These are phyloP conservation scores for Periconia sp. DNA, from an alignment of 2,329 filamentous ascomycete species.

Conservation along the genomic window DNA sequence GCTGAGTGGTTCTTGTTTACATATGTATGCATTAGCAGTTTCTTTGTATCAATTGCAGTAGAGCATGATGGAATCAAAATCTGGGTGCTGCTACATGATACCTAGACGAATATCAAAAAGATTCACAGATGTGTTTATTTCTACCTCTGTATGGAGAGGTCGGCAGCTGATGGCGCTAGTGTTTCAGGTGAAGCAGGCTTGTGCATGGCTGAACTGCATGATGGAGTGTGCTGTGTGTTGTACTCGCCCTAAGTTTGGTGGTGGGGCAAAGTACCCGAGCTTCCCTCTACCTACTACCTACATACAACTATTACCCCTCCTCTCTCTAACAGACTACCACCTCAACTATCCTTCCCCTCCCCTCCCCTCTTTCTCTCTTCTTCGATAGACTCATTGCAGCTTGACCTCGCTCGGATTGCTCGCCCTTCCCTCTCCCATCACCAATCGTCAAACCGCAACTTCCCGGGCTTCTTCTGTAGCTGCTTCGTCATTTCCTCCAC, in stretches of 20 bases:
- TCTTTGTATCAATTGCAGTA: too few relatives aligned
- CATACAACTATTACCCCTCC: neutral
- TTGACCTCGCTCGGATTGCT: neutral
- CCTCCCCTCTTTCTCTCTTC: neutral
- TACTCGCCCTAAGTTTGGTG: neutral
- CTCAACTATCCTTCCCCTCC: neutral
- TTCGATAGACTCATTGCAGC: too few relatives aligned
- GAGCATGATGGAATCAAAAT: too few relatives aligned
- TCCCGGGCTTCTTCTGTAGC: neutral
- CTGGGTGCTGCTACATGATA: too few relatives aligned
- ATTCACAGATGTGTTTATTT: too few relatives aligned
- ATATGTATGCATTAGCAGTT: too few relatives aligned
- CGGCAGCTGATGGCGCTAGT: constrained; percentile 2
- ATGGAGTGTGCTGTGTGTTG: neutral
- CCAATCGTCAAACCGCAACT: neutral
- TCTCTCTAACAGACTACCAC: neutral
- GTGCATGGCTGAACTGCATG: neutral
- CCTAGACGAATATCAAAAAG: too few relatives aligned
- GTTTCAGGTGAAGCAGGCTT: constrained; percentile 14
- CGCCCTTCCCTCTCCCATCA: neutral
- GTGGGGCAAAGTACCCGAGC: constrained; percentile 4
- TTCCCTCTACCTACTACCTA: neutral
- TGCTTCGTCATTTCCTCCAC: neutral
- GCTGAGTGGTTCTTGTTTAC: too few relatives aligned
- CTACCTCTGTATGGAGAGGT: neutral